These are phyloP conservation scores for Blastocladiella britannica DNA, from an alignment of 192 early-diverging fungal genomes.

Conservation along the genomic window DNA sequence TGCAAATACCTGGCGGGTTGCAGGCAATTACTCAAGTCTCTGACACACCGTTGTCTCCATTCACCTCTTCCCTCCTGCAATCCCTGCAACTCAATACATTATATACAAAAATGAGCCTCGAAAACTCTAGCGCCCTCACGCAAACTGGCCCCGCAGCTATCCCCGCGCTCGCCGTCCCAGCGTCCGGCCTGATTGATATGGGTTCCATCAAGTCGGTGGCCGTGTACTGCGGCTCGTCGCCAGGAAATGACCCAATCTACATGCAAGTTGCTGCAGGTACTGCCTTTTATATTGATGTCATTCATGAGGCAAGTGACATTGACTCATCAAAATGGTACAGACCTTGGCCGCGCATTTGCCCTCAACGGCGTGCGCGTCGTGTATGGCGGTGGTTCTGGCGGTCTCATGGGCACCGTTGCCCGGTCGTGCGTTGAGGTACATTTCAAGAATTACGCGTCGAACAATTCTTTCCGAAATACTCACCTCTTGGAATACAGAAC, in stretches of 20 bases:
- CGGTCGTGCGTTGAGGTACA: conserved; percentile 21
- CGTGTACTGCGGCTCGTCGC: conserved; percentile 24
- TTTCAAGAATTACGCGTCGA: not conserved
- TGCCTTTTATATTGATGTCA: not conserved
- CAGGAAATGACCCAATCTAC: conserved; percentile 10
- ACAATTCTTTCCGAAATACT: not conserved
- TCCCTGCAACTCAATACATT: too few species aligned
- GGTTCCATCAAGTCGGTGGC: conserved; percentile 8
- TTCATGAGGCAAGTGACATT: not conserved
- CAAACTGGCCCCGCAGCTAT: too few species aligned
- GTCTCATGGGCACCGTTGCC: conserved; percentile 75
- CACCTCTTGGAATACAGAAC: conserved; percentile 2
- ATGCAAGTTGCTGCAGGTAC: conserved; percentile 3
- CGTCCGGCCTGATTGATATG: not conserved
- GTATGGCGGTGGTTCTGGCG: conserved; percentile 32
- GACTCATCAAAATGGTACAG: not conserved
- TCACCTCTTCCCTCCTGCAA: too few species aligned
- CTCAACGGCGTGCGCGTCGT: not conserved
- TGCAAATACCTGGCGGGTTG: too few species aligned
- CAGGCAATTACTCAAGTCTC: too few species aligned
- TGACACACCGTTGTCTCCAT: too few species aligned
- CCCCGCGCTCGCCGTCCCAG: not conserved
- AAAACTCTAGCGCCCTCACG: too few species aligned
- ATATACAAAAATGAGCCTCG: too few species aligned
- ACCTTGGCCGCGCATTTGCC: not conserved